Conservation (phyloP, 2,329 filamentous ascomycete species). For the Penicillium crustosum region DNA sequence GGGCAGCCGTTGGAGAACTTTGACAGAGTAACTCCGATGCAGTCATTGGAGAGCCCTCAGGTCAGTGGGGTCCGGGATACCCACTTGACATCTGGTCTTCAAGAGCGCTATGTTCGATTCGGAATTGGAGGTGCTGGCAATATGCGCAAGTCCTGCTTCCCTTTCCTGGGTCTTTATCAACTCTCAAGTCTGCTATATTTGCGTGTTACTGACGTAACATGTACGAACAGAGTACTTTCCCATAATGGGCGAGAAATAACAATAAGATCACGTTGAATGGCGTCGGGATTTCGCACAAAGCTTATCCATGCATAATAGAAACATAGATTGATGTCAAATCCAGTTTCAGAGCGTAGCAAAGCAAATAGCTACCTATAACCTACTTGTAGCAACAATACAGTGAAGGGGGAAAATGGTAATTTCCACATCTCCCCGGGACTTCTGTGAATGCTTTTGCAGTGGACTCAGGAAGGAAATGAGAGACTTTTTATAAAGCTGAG, state of each 20-base stretch:
- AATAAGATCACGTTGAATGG: neutral
- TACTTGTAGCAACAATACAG: neutral
- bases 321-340: neutral
- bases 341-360: neutral
- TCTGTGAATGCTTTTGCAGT: neutral
- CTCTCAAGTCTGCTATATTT: neutral
- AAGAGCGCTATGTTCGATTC: conserved; percentile 23
- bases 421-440: neutral
- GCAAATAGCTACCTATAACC: neutral
- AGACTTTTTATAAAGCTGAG: neutral
- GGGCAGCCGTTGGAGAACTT: conserved; percentile 5
- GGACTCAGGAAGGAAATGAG: no score
- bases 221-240: conserved; percentile 6
- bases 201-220: conserved; percentile 4
- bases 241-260: neutral
- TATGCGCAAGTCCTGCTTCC: conserved; percentile 22
- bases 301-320: neutral
- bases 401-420: neutral
- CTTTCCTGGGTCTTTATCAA: neutral
- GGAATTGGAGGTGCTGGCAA: conserved; percentile 29
- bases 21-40: conserved; percentile 3
- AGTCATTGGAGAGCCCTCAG: conserved; percentile 9
- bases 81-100: neutral
- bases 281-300: neutral
- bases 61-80: neutral